Base-by-base conservation (phyloP, 2,329 filamentous ascomycete species). In the Canariomyces notabilis region DNA sequence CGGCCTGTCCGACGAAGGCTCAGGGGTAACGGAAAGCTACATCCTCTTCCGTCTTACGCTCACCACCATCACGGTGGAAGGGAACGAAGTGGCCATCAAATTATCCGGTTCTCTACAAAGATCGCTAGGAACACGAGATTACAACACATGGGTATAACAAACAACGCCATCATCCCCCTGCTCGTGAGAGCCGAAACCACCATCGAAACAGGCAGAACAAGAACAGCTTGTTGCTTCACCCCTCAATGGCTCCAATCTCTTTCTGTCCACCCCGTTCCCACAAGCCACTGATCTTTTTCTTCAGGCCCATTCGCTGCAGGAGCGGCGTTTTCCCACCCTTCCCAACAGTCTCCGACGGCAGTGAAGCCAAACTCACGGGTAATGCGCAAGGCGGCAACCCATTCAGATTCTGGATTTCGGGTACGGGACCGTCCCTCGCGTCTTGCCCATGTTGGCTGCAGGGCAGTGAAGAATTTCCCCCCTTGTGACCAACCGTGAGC, bases 221-320 rank as follows among this genome's bases (percentile, higher is more conserved):
- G n/a, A n/a, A n/a, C n/a, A n/a, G n/a, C n/a, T n/a, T n/a, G n/a
- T n/a, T n/a, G n/a, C n/a, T n/a, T n/a, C n/a, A 52, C 20, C 35
- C 47, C 35, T 46, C 44, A 9, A 52, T 44, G 31, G 7, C 4
- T 12, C 49, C 44, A 26, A 43, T 42, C 37, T 44, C 44, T 21
- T 36, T 32, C n/a, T 32, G 23, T 15, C 43, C 40, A 6, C 42
- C 38, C n/a, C 47, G 39, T 12, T 47, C 45, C 43, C 48, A 46
- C 34, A 44, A 8, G 16, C 53, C 53, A 15, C 53, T 53, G 19
- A 53, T 37, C 53, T 51, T 55, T 36, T 26, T 44, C 46, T 40
- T 48, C 33, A 55, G 18, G 18, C 53, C 48, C 36, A 55, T 49
- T 33, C 44, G 18, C 33, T 53, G 50, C 42, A 48, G 21, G 18